Base-by-base conservation (phyloP, 2,329 filamentous ascomycete genomes). In the Zarea fungicola region DNA sequence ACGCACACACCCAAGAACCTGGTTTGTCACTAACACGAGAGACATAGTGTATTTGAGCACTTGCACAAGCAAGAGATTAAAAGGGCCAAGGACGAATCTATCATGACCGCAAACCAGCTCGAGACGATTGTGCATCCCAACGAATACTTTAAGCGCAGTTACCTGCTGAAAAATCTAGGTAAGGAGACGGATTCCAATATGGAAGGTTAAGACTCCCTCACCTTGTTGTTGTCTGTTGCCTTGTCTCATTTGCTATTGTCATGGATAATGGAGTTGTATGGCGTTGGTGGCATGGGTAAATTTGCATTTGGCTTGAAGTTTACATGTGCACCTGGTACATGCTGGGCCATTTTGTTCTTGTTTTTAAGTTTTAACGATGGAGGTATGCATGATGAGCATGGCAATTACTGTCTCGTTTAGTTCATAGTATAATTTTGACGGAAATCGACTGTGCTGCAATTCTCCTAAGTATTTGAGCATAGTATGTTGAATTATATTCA, bases 51-150 rank as follows among this genome's bases (percentile, higher is more conserved):
- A 1, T 99, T 97, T 64, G 93, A 99, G 60, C 80, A 85, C 63
- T 71, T 85, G 16, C 91, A 99, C 67, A 91, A 87, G 63, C 73
- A 74, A 16, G 86, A 92, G 64, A 81, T 93, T 51, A 86, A 83
- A 62, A 82, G 79, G 60, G 87, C 85, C 53, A 88, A 85, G 67
- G 87, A 91, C 35, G 83, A 89, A 42, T 77, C 81, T 6, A 74
- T 83, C 44, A 85, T 85, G 82, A 83, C 76, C 11, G 71, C 84
- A 6, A 81, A 82, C 14, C 88, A 96, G 64, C 75, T 96, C 35
- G 92, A 97, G 68, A 97, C 92, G 0, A 95, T 99, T 62, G 84
- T 96, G 19, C 93, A 99, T 68, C 93, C 93, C 10, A 99, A 99
- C 65, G 91, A 92, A 56, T 99, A 96, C 69, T 99, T 97, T 69